phyloP scores from a whole-genome alignment of 164 flowering plant species.

The Magnolia sinica region DNA sequence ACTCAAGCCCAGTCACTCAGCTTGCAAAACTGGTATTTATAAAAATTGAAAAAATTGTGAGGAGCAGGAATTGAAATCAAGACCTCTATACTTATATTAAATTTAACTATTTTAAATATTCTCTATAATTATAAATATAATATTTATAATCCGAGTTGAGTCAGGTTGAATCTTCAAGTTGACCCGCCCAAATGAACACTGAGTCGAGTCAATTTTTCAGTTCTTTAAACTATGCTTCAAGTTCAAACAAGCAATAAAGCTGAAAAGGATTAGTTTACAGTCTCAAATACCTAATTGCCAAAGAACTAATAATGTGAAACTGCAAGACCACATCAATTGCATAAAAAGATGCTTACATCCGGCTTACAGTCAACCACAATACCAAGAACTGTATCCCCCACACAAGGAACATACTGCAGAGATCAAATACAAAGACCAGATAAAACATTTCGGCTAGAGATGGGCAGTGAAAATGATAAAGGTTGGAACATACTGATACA shows the following conservation, averaged over 20 bases:
- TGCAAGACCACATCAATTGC: not conserved
- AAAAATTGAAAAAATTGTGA: too few relatives aligned
- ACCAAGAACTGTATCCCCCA: constrained; percentile 84
- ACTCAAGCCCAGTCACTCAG: too few relatives aligned
- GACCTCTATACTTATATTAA: too few relatives aligned
- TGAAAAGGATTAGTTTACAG: not conserved
- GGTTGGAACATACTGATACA: not conserved
- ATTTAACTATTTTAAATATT: too few relatives aligned
- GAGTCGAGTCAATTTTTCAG: too few relatives aligned
- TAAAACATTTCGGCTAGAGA: not conserved
- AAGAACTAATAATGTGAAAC: not conserved
- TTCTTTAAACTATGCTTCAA: not conserved
- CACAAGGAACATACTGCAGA: constrained; percentile 87
- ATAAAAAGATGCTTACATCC: constrained; percentile 62
- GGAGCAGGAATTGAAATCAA: too few relatives aligned
- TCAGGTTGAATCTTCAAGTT: too few relatives aligned
- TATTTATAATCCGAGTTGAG: too few relatives aligned
- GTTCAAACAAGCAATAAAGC: not conserved
- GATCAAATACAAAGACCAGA: constrained; percentile 1
- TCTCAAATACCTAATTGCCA: not conserved
- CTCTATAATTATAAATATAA: too few relatives aligned
- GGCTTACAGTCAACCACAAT: constrained; percentile 80
- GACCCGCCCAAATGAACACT: too few relatives aligned
- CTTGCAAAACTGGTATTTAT: too few relatives aligned
- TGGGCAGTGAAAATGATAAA: not conserved